Percentiles rank a stretch among this genome's conserved stretches.
phyloP scores from a whole-genome alignment of 1,284 basidiomycete genomes.

The Moniliella sp. region DNA sequence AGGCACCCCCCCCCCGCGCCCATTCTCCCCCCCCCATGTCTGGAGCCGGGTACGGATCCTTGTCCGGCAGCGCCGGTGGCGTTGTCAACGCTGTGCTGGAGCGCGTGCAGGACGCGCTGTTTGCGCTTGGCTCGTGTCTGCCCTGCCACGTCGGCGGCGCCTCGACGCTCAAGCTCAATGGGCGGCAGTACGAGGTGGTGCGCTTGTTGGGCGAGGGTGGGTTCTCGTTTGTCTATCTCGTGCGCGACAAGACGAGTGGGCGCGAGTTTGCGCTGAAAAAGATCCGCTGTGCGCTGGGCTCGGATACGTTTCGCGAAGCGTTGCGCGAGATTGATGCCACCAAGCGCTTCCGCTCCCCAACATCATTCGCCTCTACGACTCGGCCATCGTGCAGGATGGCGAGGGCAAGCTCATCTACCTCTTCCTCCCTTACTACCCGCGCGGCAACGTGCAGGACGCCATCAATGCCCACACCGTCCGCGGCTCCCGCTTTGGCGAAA shows the following conservation, averaged over 20 bases:
- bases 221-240: conserved; percentile 21
- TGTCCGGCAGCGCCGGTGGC: too few relatives aligned
- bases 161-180: conserved; percentile 20
- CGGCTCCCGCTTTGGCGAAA: conserved; percentile 61
- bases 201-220: conserved; percentile 25
- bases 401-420: conserved; percentile 25
- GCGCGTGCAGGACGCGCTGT: conserved; percentile 14
- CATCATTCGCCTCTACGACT: conserved; percentile 29
- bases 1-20: too few relatives aligned
- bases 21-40: too few relatives aligned
- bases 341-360: conserved; percentile 28
- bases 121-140: conserved; percentile 15
- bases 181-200: conserved; percentile 20
- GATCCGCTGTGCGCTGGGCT: conserved; percentile 29
- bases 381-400: conserved; percentile 25
- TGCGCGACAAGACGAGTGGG: conserved; percentile 21
- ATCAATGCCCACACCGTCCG: conserved; percentile 71
- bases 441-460: conserved; percentile 66
- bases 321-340: conserved; percentile 33
- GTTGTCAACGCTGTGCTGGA: too few relatives aligned
- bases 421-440: conserved; percentile 71
- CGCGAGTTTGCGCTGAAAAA: conserved; percentile 30
- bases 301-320: conserved; percentile 24
- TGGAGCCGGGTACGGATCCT: too few relatives aligned
- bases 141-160: conserved; percentile 12